Evolutionary conservation across 257 asterid genomes (phyloP).

Genomic region (Solanum pimpinellifolium): DNA sequence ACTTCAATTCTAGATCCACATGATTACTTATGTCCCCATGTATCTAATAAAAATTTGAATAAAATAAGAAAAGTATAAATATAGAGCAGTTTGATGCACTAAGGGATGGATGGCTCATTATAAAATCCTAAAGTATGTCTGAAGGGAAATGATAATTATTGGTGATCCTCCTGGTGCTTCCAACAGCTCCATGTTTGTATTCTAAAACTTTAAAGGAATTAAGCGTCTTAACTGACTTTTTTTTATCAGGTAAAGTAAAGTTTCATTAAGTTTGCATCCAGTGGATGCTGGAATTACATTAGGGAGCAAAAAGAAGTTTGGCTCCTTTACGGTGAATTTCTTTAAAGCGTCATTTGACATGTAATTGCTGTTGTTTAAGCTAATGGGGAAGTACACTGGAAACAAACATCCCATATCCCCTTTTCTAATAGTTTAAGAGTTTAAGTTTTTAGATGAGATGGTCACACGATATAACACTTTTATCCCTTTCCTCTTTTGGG

Average conservation of each 20-base stretch:
- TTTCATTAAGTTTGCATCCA: neutral
- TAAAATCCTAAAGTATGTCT: neutral
- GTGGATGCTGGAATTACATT: neutral
- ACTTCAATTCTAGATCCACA: neutral
- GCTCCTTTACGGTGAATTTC: neutral
- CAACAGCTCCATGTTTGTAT: neutral
- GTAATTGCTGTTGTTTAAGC: neutral
- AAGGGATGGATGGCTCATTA: neutral
- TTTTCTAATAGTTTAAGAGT: neutral
- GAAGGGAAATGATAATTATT: neutral
- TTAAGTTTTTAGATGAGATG: neutral
- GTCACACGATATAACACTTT: neutral
- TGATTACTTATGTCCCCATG: neutral
- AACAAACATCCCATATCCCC: neutral
- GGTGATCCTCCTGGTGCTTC: neutral
- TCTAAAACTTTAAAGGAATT: neutral
- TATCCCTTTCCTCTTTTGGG: neutral
- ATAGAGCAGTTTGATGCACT: neutral
- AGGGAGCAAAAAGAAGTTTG: neutral
- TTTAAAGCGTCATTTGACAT: neutral
- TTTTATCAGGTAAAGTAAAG: neutral
- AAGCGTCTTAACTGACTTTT: neutral
- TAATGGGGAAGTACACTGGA: neutral
- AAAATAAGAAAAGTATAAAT: neutral
- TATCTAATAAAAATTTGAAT: neutral